Percentiles rank a stretch among this genome's conserved stretches.
These are phyloP conservation scores for Globisporangium rhizosaccharum DNA, from an alignment of 352 stramenopile species.

Conservation along the genomic window DNA sequence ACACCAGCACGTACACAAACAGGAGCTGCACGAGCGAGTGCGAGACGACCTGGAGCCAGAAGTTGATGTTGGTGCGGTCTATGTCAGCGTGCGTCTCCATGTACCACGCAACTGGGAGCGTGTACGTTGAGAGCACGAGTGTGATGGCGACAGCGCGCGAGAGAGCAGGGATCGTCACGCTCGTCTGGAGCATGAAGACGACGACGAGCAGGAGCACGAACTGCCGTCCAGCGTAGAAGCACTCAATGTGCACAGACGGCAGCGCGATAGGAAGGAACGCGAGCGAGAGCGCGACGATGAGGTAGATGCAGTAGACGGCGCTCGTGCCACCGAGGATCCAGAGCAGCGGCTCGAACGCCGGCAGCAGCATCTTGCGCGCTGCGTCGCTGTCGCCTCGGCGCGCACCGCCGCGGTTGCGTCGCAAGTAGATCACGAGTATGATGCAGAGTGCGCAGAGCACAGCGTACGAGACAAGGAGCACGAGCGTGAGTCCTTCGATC, in stretches of 20 bases:
- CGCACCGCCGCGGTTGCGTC: constrained; percentile 29
- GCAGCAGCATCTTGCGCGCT: constrained; percentile 39
- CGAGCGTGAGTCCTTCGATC: background rate
- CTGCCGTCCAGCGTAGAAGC: constrained; percentile 21
- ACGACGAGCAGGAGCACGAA: constrained; percentile 27
- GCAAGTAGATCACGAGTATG: constrained; percentile 38
- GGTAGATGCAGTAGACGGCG: constrained; percentile 5
- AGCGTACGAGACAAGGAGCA: background rate
- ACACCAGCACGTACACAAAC: constrained; percentile 23
- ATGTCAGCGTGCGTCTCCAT: background rate
- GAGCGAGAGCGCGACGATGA: constrained; percentile 2
- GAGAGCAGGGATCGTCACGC: constrained; percentile 31
- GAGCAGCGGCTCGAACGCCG: constrained; percentile 38
- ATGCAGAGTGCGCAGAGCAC: constrained; percentile 1
- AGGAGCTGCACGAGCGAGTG: constrained; percentile 15
- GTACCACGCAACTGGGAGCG: constrained; percentile 25
- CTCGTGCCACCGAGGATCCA: constrained; percentile 26
- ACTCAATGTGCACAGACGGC: constrained; percentile 13
- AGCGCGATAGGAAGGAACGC: background rate
- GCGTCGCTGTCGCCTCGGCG: constrained; percentile 30
- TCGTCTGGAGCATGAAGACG: constrained; percentile 46
- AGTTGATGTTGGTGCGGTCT: background rate
- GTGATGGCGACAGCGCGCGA: constrained; percentile 25
- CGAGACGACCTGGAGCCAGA: constrained; percentile 8
- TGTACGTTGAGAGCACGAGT: constrained; percentile 28